Evolutionary conservation across 1,139 yeast species (phyloP).

Genomic region (Candida albicans): DNA sequence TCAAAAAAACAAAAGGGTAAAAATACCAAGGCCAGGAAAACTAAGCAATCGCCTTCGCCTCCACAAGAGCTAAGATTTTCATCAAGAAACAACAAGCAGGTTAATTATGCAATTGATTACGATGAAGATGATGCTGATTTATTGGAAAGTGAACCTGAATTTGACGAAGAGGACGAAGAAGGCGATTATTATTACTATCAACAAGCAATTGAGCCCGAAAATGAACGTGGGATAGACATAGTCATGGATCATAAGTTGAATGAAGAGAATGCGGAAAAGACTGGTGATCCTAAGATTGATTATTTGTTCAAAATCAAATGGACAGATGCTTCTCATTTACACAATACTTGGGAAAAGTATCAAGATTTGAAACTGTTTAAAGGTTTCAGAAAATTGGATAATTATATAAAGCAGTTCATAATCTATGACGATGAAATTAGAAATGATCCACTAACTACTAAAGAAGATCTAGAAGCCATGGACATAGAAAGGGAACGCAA

Average conservation of each 20-base stretch:
- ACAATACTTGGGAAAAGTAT: constrained; percentile 92
- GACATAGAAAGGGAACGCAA: constrained; percentile 85
- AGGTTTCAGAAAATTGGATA: constrained; percentile 86
- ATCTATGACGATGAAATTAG: constrained; percentile 73
- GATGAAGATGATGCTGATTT: constrained; percentile 62
- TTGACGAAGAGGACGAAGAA: constrained; percentile 30
- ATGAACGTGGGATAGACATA: constrained; percentile 48
- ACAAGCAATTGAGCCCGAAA: constrained; percentile 35
- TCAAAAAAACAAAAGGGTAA: constrained; percentile 18
- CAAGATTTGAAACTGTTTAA: constrained; percentile 53
- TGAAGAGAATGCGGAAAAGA: constrained; percentile 36
- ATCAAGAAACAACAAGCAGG: constrained; percentile 65
- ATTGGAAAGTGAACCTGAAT: constrained; percentile 55
- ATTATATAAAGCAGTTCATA: constrained; percentile 80
- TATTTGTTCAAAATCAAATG: constrained; percentile 77
- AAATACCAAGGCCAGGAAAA: constrained; percentile 14
- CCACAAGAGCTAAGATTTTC: constrained; percentile 67
- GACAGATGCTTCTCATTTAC: constrained; percentile 86
- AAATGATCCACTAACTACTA: constrained; percentile 74
- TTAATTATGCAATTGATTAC: constrained; percentile 75
- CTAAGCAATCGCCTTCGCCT: constrained; percentile 7
- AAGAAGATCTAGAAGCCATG: constrained; percentile 91
- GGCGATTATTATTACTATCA: constrained; percentile 43
- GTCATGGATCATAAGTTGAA: constrained; percentile 54
- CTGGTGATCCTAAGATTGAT: constrained; percentile 58